Conservation (phyloP, 129 eudicot species). For the Lonicera japonica region DNA sequence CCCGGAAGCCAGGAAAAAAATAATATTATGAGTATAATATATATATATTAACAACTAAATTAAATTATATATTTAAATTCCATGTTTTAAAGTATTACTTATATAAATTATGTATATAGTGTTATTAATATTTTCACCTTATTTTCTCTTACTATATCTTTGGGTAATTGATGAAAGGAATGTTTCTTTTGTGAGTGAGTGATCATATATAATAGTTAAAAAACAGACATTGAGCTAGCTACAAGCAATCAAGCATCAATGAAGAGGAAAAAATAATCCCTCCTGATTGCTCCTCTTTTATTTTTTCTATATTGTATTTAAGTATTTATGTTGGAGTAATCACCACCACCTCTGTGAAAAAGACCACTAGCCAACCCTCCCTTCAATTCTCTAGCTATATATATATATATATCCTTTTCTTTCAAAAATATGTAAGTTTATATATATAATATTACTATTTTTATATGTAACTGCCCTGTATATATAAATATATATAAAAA, state of each 20-base stretch:
- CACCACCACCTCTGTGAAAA: constrained; percentile 14
- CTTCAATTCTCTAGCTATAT: constrained; percentile 1
- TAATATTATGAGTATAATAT: too few species aligned
- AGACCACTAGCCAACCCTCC: constrained; percentile 15
- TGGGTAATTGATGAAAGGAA: neutral
- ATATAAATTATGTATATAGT: too few species aligned
- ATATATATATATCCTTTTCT: too few species aligned
- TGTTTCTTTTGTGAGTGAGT: neutral
- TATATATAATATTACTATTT: too few species aligned
- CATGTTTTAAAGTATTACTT: too few species aligned
- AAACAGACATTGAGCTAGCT: neutral
- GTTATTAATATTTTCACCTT: too few species aligned
- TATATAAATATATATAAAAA: too few species aligned
- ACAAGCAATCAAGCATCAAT: neutral
- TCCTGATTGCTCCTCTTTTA: neutral
- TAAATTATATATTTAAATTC: too few species aligned
- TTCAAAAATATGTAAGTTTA: too few species aligned
- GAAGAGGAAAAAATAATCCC: neutral
- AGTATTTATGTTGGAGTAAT: neutral
- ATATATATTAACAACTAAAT: too few species aligned
- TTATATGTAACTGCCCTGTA: neutral
- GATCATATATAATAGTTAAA: neutral
- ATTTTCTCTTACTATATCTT: neutral
- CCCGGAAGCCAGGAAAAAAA: too few species aligned
- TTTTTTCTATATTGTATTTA: too few species aligned